Evolutionary conservation across 1,139 yeast species (phyloP).

Genomic region (Sugiyamaella grinbergsii): DNA sequence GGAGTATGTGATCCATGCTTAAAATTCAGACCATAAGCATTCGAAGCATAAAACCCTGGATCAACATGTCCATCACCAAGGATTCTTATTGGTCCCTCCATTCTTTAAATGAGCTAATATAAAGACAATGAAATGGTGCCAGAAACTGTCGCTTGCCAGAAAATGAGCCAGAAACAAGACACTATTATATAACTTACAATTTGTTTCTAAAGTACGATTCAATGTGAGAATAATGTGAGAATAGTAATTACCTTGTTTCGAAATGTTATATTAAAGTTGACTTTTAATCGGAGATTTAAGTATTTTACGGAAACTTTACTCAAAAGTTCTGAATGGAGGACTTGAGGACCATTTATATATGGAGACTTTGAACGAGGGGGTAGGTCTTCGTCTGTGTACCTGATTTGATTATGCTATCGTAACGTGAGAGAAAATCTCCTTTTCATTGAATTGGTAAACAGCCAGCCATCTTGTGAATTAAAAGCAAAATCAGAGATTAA

Average conservation of each 20-base stretch:
- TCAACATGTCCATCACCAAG: constrained; percentile 9
- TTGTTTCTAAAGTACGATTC: neutral
- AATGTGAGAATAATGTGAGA: neutral
- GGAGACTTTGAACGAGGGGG: neutral
- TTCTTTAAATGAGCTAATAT: neutral
- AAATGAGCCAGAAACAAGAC: neutral
- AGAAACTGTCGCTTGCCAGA: neutral
- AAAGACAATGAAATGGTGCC: neutral
- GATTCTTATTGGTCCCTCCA: constrained; percentile 12
- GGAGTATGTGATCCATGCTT: neutral
- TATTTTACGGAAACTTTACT: no score
- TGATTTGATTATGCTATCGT: no score
- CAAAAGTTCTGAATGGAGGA: neutral
- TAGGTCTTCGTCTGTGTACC: no score
- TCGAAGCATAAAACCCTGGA: constrained; percentile 5
- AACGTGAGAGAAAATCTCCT: no score
- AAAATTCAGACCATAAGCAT: neutral
- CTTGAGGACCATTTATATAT: no score
- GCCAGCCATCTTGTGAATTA: constrained; percentile 5
- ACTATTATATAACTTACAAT: neutral
- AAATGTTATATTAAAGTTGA: neutral
- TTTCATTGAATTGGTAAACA: neutral
- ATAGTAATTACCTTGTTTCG: no score
- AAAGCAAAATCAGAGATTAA: neutral
- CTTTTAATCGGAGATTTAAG: no score